Percentiles rank a stretch among this genome's conserved stretches.
phyloP scores from a whole-genome alignment of 2,329 filamentous ascomycete genomes.

The Ophiostoma fasciatum region DNA sequence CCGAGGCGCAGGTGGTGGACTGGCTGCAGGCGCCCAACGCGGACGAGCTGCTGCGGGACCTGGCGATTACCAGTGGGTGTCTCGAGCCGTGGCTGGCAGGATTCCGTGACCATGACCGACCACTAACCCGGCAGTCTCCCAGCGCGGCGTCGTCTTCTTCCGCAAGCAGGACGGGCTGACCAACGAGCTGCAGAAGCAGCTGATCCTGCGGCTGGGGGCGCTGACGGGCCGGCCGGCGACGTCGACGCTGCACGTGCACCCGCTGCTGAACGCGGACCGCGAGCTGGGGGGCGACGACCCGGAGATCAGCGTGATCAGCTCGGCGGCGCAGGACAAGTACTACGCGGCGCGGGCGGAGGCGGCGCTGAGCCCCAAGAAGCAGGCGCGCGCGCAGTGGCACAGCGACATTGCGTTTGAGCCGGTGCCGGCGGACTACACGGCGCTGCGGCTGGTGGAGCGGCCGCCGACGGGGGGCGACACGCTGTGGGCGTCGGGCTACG shows the following conservation, averaged over 20 bases:
- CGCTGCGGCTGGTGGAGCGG: conserved; percentile 27
- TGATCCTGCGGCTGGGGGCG: conserved; percentile 43
- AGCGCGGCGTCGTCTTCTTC: conserved; percentile 51
- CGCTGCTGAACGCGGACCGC: conserved; percentile 37
- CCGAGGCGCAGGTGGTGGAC: conserved; percentile 43
- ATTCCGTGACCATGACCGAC: too few species aligned
- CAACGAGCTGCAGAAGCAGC: conserved; percentile 43
- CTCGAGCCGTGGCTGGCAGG: background rate
- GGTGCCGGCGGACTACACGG: conserved; percentile 37
- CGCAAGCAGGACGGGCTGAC: conserved; percentile 41
- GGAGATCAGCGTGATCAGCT: conserved; percentile 46
- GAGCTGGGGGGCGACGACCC: conserved; percentile 36
- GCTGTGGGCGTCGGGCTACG: conserved; percentile 28
- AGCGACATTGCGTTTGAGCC: conserved; percentile 33
- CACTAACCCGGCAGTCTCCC: conserved; percentile 30
- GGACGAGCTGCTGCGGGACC: conserved; percentile 47
- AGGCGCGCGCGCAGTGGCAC: conserved; percentile 28
- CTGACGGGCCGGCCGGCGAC: conserved; percentile 41
- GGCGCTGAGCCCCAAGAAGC: conserved; percentile 14
- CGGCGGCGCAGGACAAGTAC: conserved; percentile 25
- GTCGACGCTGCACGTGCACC: conserved; percentile 46
- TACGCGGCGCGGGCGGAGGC: conserved; percentile 5
- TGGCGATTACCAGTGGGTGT: conserved; percentile 48
- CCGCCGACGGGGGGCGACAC: conserved; percentile 20
- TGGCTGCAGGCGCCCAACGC: conserved; percentile 45